Evolutionary conservation across 768 basidiomycete species (phyloP), one percentile per base, ranked within the genome.

Genomic region (Rhodotorula babjevae): DNA sequence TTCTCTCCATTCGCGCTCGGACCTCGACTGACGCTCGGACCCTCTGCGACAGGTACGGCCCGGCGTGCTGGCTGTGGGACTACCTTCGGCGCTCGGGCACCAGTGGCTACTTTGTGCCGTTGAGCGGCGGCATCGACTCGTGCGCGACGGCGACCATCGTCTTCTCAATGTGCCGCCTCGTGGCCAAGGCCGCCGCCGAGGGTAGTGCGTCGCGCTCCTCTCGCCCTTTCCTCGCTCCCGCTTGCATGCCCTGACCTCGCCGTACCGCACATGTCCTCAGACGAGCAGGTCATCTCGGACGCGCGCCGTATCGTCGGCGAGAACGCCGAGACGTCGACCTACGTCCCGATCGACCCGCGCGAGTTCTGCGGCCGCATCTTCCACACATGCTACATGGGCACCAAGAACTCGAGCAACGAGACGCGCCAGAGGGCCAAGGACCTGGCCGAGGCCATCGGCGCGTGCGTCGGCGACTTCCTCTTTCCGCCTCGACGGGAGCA

Each of bases 51-150:
- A 97, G 95, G 5, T 83, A 98, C 5, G 96, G 96, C 10, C 96
- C 96, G 14, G 96, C 95, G 25, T 98, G 96, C 79, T 99, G 96
- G 96, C 84, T 99, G n/a, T 99, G 96, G 96, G 96, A 99, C 80
- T 99, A 98, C 79, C 87, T 99, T 44, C 86, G 96, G 50, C 87
- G 96, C 57, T 98, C 95, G 11, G 85, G 91, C 16, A 92, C 90
- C 0, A 91, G 93, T 75, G 96, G 96, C 6, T 98, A 94, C 82
- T 98, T 98, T 78, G 82, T 98, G 31, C 95, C 96, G 1, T 84
- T 99, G 23, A 93, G 92, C 68, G 95, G 96, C 16, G 96, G 96
- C 25, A 92, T 99, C 67, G 96, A 99, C 80, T 93, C 92, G 77
- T 99, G 96, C 78, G 93, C 96, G 3, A 99, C 96, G 5, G 90